Percentiles rank a stretch among this genome's conserved stretches.
Conservation (phyloP, 2,329 filamentous ascomycete species). For the Elsinoe arachidis region DNA sequence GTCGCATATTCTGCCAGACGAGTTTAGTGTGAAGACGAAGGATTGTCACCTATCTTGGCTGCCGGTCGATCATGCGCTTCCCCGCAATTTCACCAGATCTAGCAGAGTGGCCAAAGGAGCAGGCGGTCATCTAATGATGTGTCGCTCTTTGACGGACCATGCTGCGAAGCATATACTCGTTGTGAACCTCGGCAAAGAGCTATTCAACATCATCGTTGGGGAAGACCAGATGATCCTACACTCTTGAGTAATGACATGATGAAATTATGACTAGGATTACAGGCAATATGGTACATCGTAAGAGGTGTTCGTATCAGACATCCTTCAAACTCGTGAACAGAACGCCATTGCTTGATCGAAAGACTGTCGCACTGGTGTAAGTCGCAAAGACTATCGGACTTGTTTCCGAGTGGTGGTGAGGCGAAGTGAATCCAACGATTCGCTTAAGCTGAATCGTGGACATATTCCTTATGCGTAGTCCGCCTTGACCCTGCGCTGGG, state of each 20-base stretch:
- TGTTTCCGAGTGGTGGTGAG: neutral
- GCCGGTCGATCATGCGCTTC: constrained; percentile 2
- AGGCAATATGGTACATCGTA: constrained; percentile 6
- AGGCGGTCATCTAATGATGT: too few relatives aligned
- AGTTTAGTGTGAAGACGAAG: neutral
- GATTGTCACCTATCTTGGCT: neutral
- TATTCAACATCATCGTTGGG: too few relatives aligned
- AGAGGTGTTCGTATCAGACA: neutral
- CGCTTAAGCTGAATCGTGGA: constrained; percentile 52
- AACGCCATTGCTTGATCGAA: neutral
- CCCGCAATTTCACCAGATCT: neutral
- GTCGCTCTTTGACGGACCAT: too few relatives aligned
- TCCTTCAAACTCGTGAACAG: neutral
- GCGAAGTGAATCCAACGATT: neutral
- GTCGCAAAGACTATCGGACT: neutral
- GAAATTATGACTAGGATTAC: constrained; percentile 1
- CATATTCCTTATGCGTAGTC: constrained; percentile 48
- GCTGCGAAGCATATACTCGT: too few relatives aligned
- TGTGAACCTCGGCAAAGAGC: too few relatives aligned
- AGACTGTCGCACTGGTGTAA: neutral
- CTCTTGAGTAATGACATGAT: too few relatives aligned
- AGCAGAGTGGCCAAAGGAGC: too few relatives aligned
- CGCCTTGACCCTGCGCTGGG: constrained; percentile 58
- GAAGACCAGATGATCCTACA: too few relatives aligned
- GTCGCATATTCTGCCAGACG: too few relatives aligned